Evolutionary conservation across 2,329 filamentous ascomycete species (phyloP), one percentile per base, ranked within the genome.

Genomic region (Lojkania enalia): DNA sequence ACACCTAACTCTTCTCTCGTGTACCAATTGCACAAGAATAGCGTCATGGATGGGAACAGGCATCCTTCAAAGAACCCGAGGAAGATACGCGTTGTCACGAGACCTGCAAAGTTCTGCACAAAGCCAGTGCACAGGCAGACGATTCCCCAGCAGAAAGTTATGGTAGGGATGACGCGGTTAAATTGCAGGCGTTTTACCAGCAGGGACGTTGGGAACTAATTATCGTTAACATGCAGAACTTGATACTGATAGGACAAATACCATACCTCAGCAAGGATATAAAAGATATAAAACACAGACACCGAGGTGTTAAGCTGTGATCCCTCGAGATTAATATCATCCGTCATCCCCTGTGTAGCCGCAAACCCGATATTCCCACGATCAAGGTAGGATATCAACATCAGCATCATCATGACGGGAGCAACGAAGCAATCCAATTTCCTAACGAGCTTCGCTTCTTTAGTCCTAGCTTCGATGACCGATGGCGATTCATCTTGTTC

Each of bases 241-340:
- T 7, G 7, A 9, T 27, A 7, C 7, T 27, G 23, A 27, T 27
- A n/a, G n/a, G n/a, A n/a, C n/a, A n/a, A 13, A 29, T 18, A 42
- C 45, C n/a, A 0, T 56, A 61, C 60, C 44, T 68, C 63, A 3
- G 65, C 65, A 4, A 66, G 48, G 32, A 68, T 66, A 35, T 68
- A 66, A 39, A 66, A 64, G 35, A 67, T 66, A 49, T 67, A 68
- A 27, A 68, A 67, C 0, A 67, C 61, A 1, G 64, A 67, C 0
- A 68, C 62, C 0, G 65, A 57, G 31, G 63, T 66, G 38, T 67
- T 65, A 20, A 66, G 31, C 27, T 66, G 44, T 16, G 48, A 54
- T 0, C 58, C 57, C 27, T 61, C 57, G 11, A 66, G 35, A 14
- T 48, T 33, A 32, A 66, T 61, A 41, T 64, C 60, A 4, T 46